Conservation (phyloP, 1,284 basidiomycete genomes). For the Ceraceosorus bombacis region DNA sequence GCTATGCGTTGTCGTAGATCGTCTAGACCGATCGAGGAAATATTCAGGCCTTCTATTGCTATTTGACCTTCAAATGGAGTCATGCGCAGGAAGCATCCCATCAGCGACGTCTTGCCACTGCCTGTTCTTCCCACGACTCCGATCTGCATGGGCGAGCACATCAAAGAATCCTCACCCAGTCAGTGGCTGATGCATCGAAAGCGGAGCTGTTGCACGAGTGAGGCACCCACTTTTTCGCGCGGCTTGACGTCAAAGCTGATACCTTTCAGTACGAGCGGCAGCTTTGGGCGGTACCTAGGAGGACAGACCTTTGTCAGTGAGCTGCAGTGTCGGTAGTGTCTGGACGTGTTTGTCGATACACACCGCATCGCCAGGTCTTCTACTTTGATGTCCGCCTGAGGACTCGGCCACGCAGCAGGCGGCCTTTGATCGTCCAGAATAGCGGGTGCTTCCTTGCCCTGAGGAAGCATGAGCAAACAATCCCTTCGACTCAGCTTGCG, state of each 20-base stretch:
- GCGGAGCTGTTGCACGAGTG: not conserved
- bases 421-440: constrained; percentile 13
- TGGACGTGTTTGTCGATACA: not conserved
- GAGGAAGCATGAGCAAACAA: too few relatives aligned
- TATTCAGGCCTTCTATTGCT: constrained; percentile 38
- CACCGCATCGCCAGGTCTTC: constrained; percentile 66
- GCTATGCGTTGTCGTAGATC: constrained; percentile 49
- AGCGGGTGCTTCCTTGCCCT: constrained; percentile 3
- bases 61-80: constrained; percentile 32
- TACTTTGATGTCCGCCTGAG: constrained; percentile 55
- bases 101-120: constrained; percentile 35
- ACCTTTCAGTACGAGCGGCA: constrained; percentile 70
- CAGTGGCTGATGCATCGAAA: not conserved
- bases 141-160: constrained; percentile 2
- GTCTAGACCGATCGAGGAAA: constrained; percentile 23
- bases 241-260: constrained; percentile 67
- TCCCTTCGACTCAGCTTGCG: not conserved
- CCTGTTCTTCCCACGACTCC: constrained; percentile 54
- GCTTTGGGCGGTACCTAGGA: constrained; percentile 63
- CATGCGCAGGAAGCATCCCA: constrained; percentile 18
- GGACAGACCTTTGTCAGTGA: not conserved
- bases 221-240: constrained; percentile 57
- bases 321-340: too few relatives aligned
- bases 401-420: constrained; percentile 53
- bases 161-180: too few relatives aligned